Evolutionary conservation across 2,329 filamentous ascomycete genomes (phyloP), one percentile per base, ranked within the genome.

Genomic region (Colletotrichum siamense): DNA sequence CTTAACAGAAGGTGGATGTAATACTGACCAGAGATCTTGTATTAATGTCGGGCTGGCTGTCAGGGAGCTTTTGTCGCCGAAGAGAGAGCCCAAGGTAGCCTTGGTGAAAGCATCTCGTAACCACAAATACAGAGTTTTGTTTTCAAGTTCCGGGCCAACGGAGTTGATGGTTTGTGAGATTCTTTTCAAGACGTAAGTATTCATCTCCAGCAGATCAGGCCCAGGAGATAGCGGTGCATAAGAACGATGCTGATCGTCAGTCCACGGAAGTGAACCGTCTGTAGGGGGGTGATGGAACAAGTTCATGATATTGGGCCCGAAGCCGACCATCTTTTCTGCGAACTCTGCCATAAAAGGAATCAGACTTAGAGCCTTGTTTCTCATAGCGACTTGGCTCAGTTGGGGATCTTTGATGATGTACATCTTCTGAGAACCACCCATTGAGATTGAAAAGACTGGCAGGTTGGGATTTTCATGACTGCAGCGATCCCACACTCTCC

Each of bases 61-160:
- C 59, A 88, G 81, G 0, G 88, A 87, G 68, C 88, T 89, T 16
- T 86, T 77, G 1, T 84, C 81, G 2, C 89, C 88, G 57, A 85
- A 88, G n/a, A 90, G 79, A 1, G 84, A 84, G 22, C 81, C 77
- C 18, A 82, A 81, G 0, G 85, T 86, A 0, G 87, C 85, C 16
- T 82, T 75, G 9, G 85, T 86, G 68, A 88, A 81, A 4, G 83
- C 76, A 4, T 84, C 73, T 9, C 85, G 81, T 3, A 87, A 49
- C 86, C 86, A 89, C 1, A 80, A 24, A 71, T 82, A 88, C 22
- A 73, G 8, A 28, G 52, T 73, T 5, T 30, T 62, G 24, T 57
- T 73, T 34, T 73, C 71, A 24, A 62, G 44, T 7, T 39, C 12
- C 3, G 22, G 18, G 18, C 64, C 71, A 16, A 82, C 71, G 3